phyloP scores from a whole-genome alignment of 2,329 filamentous ascomycete genomes.

The Lasiodiplodia citricola region DNA sequence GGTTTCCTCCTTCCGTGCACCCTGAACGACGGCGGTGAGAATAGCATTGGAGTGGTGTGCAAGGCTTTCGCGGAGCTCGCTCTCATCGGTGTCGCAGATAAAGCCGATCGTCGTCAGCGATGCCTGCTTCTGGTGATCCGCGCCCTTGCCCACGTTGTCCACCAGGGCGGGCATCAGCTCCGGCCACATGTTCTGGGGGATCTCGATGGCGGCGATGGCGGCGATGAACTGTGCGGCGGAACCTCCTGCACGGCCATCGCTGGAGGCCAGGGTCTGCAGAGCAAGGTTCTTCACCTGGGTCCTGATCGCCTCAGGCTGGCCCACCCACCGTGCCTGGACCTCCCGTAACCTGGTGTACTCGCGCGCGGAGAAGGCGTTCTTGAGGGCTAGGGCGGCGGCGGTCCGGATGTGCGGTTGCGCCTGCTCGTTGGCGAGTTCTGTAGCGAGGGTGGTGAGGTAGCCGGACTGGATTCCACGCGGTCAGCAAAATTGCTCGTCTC shows the following conservation, averaged over 20 bases:
- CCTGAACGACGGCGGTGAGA: constrained; percentile 95
- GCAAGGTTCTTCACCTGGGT: constrained; percentile 85
- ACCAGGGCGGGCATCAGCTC: constrained; percentile 90
- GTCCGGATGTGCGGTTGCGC: constrained; percentile 84
- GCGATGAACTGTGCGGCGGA: constrained; percentile 95
- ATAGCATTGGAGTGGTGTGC: constrained; percentile 94
- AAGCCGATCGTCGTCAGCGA: constrained; percentile 97
- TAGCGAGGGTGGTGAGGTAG: constrained; percentile 90
- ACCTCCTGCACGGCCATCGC: constrained; percentile 81
- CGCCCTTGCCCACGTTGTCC: constrained; percentile 87
- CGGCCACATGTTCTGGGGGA: constrained; percentile 90
- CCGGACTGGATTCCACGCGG: constrained; percentile 66
- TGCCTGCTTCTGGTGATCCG: constrained; percentile 88
- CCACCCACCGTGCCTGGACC: constrained; percentile 91
- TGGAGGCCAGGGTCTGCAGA: constrained; percentile 83
- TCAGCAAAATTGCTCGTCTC: constrained; percentile 24
- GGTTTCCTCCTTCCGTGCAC: constrained; percentile 92
- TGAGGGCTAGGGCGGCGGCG: constrained; percentile 93
- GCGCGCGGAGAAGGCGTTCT: constrained; percentile 96
- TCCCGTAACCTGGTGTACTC: constrained; percentile 86
- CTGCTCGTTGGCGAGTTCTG: constrained; percentile 90
- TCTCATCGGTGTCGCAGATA: constrained; percentile 94
- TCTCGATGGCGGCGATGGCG: constrained; percentile 91
- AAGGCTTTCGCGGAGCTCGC: constrained; percentile 80
- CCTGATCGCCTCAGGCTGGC: constrained; percentile 84